These are phyloP conservation scores for Pistacia integerrima DNA, from an alignment of 345 rosid genomes.

Conservation along the genomic window DNA sequence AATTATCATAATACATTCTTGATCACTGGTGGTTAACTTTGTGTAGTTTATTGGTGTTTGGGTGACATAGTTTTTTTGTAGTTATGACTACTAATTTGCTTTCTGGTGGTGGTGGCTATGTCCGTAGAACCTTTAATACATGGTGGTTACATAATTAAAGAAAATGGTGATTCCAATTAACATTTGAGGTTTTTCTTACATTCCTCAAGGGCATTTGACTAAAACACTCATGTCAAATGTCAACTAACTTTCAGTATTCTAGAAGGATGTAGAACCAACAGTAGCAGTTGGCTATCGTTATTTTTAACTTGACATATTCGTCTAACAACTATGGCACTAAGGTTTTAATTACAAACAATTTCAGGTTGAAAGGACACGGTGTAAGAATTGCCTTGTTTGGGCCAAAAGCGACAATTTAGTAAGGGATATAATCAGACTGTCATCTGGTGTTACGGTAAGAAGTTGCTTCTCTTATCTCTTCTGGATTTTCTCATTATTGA, in stretches of 20 bases:
- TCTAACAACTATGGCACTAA: not conserved
- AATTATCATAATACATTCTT: not conserved
- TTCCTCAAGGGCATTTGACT: not conserved
- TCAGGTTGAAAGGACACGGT: slow-evolving; percentile 61
- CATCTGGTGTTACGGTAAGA: slow-evolving; percentile 58
- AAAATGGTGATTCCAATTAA: not conserved
- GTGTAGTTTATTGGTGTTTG: not conserved
- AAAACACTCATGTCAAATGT: not conserved
- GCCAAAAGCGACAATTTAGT: slow-evolving; percentile 85
- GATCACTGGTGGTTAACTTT: not conserved
- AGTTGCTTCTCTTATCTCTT: slow-evolving; percentile 13
- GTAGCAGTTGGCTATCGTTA: not conserved
- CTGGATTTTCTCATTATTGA: not conserved
- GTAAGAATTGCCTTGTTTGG: slow-evolving; percentile 85
- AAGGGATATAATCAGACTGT: slow-evolving; percentile 66
- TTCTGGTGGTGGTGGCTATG: not conserved
- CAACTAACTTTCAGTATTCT: not conserved
- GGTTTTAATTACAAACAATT: slow-evolving; percentile 17
- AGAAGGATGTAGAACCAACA: slow-evolving; percentile 10
- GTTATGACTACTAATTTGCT: not conserved
- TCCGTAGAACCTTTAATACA: not conserved
- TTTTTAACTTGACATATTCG: not conserved
- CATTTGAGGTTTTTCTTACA: not conserved
- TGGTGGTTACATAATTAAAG: not conserved
- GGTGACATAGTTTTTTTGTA: not conserved